Evolutionary conservation across 2,329 filamentous ascomycete species (phyloP).

Genomic region (Colletotrichum graminicola): DNA sequence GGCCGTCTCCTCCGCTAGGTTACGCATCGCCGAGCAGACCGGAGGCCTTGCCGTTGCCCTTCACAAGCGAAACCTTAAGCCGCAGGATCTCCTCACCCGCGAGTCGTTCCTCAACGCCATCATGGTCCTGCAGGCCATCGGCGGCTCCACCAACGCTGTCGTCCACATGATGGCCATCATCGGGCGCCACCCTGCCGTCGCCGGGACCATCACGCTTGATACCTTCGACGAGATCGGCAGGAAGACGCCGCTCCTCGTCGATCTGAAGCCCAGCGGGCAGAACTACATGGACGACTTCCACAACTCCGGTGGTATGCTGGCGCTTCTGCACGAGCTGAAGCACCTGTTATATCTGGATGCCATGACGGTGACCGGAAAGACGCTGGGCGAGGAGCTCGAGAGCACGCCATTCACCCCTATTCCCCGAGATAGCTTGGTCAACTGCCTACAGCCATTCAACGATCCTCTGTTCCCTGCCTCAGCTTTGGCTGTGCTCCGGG

Average conservation of each 20-base stretch:
- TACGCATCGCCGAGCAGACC: slow-evolving; percentile 83
- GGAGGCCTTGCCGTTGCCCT: slow-evolving; percentile 74
- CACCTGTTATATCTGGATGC: slow-evolving; percentile 83
- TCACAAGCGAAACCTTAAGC: slow-evolving; percentile 76
- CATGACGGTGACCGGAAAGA: slow-evolving; percentile 86
- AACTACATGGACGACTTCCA: slow-evolving; percentile 94
- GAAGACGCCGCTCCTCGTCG: slow-evolving; percentile 83
- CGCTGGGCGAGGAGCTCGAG: slow-evolving; percentile 82
- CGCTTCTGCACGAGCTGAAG: slow-evolving; percentile 82
- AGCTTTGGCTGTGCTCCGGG: slow-evolving; percentile 83
- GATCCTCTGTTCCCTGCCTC: slow-evolving; percentile 78
- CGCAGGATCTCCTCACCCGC: slow-evolving; percentile 77
- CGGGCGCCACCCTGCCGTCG: slow-evolving; percentile 76
- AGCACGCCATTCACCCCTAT: slow-evolving; percentile 71
- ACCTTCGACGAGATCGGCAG: slow-evolving; percentile 84
- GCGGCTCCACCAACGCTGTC: slow-evolving; percentile 87
- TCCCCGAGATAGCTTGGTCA: slow-evolving; percentile 49
- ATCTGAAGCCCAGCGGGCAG: slow-evolving; percentile 87
- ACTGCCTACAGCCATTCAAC: slow-evolving; percentile 74
- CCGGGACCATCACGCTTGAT: slow-evolving; percentile 74
- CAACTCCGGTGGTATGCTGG: slow-evolving; percentile 86
- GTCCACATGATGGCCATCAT: slow-evolving; percentile 90
- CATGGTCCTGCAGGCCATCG: slow-evolving; percentile 86
- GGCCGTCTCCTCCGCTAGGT: slow-evolving; percentile 81
- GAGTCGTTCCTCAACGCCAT: slow-evolving; percentile 87